Conservation (phyloP, 2,329 filamentous ascomycete genomes). For the Aquanectria penicillioides region DNA sequence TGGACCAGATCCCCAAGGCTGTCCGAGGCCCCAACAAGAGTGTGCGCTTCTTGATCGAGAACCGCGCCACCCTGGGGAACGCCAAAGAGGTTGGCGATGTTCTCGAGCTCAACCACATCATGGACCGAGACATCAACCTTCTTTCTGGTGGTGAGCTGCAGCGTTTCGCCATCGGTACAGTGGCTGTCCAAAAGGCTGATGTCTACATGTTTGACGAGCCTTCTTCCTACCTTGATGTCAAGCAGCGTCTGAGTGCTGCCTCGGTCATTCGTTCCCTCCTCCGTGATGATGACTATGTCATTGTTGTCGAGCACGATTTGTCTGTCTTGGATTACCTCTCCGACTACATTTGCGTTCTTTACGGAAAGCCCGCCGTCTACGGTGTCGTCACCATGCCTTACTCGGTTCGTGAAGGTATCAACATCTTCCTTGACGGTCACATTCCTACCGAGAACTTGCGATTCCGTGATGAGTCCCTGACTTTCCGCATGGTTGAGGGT, state of each 20-base stretch:
- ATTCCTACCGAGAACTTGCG: slow-evolving; percentile 98
- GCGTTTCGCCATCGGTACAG: slow-evolving; percentile 95
- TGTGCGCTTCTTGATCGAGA: slow-evolving; percentile 81
- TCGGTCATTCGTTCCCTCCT: slow-evolving; percentile 92
- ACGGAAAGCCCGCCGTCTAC: slow-evolving; percentile 94
- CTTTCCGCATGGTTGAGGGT: slow-evolving; percentile 92
- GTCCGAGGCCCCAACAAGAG: slow-evolving; percentile 84
- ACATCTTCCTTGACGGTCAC: slow-evolving; percentile 98
- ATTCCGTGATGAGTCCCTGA: slow-evolving; percentile 96
- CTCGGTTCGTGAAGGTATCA: slow-evolving; percentile 98
- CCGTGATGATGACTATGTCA: slow-evolving; percentile 91
- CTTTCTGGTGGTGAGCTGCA: slow-evolving; percentile 98
- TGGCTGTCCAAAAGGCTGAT: slow-evolving; percentile 95
- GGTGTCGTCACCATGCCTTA: slow-evolving; percentile 96
- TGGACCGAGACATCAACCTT: slow-evolving; percentile 88
- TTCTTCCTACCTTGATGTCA: slow-evolving; percentile 98
- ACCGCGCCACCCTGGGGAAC: slow-evolving; percentile 81
- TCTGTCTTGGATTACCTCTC: slow-evolving; percentile 98
- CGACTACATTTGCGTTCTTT: slow-evolving; percentile 97
- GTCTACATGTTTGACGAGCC: slow-evolving; percentile 99
- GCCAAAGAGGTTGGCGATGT: slow-evolving; percentile 83
- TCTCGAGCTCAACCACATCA: slow-evolving; percentile 88
- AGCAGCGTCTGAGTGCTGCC: slow-evolving; percentile 94
- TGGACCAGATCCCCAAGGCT: slow-evolving; percentile 95
- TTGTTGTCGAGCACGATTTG: slow-evolving; percentile 99